Evolutionary conservation across 108 stramenopile genomes (phyloP).

Genomic region (Chaetoceros muelleri): DNA sequence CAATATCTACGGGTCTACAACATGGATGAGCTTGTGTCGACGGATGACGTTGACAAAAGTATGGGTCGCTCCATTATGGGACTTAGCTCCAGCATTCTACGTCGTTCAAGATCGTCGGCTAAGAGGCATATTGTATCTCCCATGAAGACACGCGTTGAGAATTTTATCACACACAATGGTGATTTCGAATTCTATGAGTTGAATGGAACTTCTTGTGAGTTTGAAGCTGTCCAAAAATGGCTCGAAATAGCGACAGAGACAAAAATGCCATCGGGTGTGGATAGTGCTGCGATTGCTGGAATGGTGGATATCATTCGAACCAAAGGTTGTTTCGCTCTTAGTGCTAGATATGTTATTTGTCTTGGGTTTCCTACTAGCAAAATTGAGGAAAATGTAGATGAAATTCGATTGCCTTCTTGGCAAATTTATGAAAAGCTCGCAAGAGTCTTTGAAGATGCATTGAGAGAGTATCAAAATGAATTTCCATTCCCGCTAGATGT

Average conservation of each 20-base stretch:
- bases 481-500: not conserved
- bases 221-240: slow-evolving; percentile 61
- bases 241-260: slow-evolving; percentile 29
- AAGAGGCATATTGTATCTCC: not conserved
- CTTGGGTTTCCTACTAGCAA: slow-evolving; percentile 24
- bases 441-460: slow-evolving; percentile 39
- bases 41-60: not conserved
- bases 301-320: slow-evolving; percentile 53
- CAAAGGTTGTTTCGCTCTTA: slow-evolving; percentile 62
- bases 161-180: slow-evolving; percentile 79
- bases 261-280: slow-evolving; percentile 47
- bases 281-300: slow-evolving; percentile 65
- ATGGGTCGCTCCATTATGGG: not conserved
- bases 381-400: slow-evolving; percentile 12
- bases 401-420: slow-evolving; percentile 25
- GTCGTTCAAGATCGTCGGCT: not conserved
- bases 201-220: slow-evolving; percentile 47
- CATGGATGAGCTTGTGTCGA: not conserved
- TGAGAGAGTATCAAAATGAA: slow-evolving; percentile 20
- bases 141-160: slow-evolving; percentile 27
- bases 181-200: slow-evolving; percentile 75
- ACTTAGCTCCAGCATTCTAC: not conserved
- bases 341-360: slow-evolving; percentile 52
- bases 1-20: slow-evolving; percentile 16
- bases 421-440: slow-evolving; percentile 51